Conservation (phyloP, 139 green algal genomes). For the Diplosphaera chodatii region DNA sequence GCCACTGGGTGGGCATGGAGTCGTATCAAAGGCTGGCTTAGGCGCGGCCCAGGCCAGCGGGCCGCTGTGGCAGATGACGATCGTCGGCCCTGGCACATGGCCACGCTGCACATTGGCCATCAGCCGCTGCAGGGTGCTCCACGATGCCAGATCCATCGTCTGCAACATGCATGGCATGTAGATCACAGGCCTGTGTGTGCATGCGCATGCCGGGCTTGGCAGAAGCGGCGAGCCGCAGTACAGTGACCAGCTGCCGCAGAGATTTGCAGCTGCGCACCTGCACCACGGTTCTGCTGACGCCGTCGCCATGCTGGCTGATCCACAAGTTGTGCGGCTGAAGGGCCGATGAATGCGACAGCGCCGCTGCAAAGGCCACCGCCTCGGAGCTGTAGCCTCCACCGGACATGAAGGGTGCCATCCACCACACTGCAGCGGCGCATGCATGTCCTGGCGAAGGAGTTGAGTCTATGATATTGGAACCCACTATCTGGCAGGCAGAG, state of each 20-base stretch:
- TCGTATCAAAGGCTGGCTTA: constrained; percentile 14
- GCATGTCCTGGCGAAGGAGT: too few relatives aligned
- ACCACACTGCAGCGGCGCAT: constrained; percentile 12
- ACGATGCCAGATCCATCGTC: not conserved
- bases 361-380: constrained; percentile 4
- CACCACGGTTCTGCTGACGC: not conserved
- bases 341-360: not conserved
- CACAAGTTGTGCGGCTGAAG: not conserved
- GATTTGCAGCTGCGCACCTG: not conserved
- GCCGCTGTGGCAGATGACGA: constrained; percentile 12
- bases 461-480: too few relatives aligned
- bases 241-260: too few relatives aligned
- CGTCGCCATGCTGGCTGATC: constrained; percentile 18
- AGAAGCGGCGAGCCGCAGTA: too few relatives aligned
- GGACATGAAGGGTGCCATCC: constrained; percentile 20
- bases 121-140: not conserved
- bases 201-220: too few relatives aligned
- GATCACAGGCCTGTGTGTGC: too few relatives aligned
- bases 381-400: constrained; percentile 20
- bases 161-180: constrained; percentile 1
- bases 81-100: not conserved
- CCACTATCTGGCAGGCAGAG: too few relatives aligned
- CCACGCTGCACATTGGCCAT: not conserved
- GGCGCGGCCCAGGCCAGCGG: constrained; percentile 22
- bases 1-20: constrained; percentile 34